These are phyloP conservation scores for Candida pseudoglaebosa DNA, from an alignment of 805 yeast species.

Conservation along the genomic window DNA sequence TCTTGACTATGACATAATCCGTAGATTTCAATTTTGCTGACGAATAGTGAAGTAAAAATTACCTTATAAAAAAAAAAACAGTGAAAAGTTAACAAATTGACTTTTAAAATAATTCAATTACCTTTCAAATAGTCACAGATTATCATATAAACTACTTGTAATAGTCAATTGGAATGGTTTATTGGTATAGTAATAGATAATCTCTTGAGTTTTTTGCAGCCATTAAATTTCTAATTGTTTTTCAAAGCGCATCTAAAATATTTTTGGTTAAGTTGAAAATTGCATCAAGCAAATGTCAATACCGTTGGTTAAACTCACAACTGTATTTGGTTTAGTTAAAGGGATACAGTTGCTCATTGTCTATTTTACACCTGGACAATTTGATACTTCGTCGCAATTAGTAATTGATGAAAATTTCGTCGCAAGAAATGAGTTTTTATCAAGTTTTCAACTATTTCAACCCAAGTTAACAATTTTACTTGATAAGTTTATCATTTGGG, in stretches of 20 bases:
- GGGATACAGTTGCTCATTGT: constrained; percentile 35
- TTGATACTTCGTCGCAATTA: constrained; percentile 46
- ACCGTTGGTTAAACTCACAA: constrained; percentile 12
- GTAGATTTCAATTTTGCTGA: too few relatives aligned
- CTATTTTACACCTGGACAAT: constrained; percentile 39
- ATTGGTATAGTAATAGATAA: neutral
- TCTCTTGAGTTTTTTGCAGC: too few relatives aligned
- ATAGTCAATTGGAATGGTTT: too few relatives aligned
- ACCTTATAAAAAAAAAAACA: too few relatives aligned
- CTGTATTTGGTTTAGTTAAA: constrained; percentile 29
- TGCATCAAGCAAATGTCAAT: constrained; percentile 2
- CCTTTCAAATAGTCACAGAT: too few relatives aligned
- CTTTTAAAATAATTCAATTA: too few relatives aligned
- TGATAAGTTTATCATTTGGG: constrained; percentile 73
- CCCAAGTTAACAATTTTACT: constrained; percentile 19
- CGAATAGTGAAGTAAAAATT: too few relatives aligned
- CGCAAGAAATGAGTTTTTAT: neutral
- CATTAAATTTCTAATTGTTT: too few relatives aligned
- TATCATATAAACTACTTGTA: too few relatives aligned
- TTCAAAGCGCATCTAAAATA: neutral
- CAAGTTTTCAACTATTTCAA: neutral
- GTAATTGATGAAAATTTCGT: constrained; percentile 18
- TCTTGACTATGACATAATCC: too few relatives aligned
- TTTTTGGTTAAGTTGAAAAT: neutral
- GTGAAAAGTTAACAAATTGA: too few relatives aligned